Base-by-base conservation (phyloP, 768 basidiomycete genomes). In the Botryobasidium botryosum region DNA sequence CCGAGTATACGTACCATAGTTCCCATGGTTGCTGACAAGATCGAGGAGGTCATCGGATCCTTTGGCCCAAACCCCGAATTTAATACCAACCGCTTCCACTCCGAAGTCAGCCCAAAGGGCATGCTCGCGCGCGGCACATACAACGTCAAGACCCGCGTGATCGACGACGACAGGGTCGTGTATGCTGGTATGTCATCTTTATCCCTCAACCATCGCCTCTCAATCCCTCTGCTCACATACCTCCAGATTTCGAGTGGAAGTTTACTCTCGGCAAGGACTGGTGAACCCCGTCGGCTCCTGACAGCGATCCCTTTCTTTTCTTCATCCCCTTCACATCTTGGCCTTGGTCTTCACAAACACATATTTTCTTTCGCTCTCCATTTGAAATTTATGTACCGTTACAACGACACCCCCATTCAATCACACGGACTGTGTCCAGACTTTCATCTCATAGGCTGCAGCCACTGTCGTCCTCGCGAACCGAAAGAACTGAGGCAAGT, bases 261-360 rank as follows among this genome's bases (percentile, higher is more conserved):
- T 94, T 96, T 71, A 92, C 87, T 60, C 70, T 96, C 48, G 76
- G 69, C 35, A 92, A 92, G 65, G 87, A 91, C 53, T 96, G 91
- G 91, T 80, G 59, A 67, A 5, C 35, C 18, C n/a, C 29, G 27
- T 37, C 31, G 35, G 8, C 31, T 24, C 15, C 4, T 27, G 42
- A 21, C 17, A 28, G 15, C n/a, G 3, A 17, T 25, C n/a, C 6
- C 6, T 1, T 18, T 31, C 6, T 1, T 31, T 20, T 20, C 21
- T 24, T 35, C 43, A 27, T 49, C 31, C 39, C 43, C 7, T 29
- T 45, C 27, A 17, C n/a, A 23, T 31, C 31, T 44, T 7, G 31
- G 44, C 24, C 35, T 46, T 35, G 35, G 13, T 25, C 44, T 25
- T 24, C 12, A 12, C 13, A 33, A 12, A 33, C 32, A 12, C 32